Base-by-base conservation (phyloP, 129 eudicot species). In the Flaveria linearis region DNA sequence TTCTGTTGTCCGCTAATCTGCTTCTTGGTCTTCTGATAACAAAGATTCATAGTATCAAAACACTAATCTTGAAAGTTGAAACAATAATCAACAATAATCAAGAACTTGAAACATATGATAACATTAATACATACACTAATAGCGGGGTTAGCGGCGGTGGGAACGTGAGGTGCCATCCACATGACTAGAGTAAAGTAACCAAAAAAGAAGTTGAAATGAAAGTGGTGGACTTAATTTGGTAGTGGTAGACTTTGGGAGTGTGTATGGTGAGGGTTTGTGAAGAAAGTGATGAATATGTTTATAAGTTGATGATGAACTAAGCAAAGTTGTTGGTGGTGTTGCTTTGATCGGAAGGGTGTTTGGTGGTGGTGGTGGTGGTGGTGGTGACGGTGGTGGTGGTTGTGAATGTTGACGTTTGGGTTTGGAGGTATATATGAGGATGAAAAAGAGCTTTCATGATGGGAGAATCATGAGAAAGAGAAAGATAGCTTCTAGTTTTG, bases 1-100 rank as follows among this genome's bases (percentile, higher is more conserved):
- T 86, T 90, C n/a, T 88, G 88, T 56, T 83, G 90, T 60, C 86
- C 92, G 50, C 74, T 83, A 39, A 67, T 22, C 49, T 81, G 83
- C 68, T 81, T 87, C 86, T 85, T 88, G 65, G 69, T 56, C 14
- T 68, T 74, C 84, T 73, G 75, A 41, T 28, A 68, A 73, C 43
- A 33, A 30, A 1, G 2, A 15, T 25, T 17, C 7, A 76, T 47
- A 56, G 57, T 7, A 53, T 5, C 23, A 68, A 55, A n/a, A 42
- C 69, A 36, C 0, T 36, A 45, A 69, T 17, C 23, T 57, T 25
- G 1, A 23, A 9, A 28, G 30, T 28, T 28, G 30, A 28, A 28
- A 28, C 30, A 28, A 41, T 2, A 68, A 67, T 68, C 13, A 76
- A 57, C 22, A 28, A 41, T 2, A 68, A 67, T 68, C 13, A 76